A percentile compares a stretch with the other conserved stretches of the same genome.
Conservation (phyloP, 306 rosid genomes). For the Lablab purpureus region DNA sequence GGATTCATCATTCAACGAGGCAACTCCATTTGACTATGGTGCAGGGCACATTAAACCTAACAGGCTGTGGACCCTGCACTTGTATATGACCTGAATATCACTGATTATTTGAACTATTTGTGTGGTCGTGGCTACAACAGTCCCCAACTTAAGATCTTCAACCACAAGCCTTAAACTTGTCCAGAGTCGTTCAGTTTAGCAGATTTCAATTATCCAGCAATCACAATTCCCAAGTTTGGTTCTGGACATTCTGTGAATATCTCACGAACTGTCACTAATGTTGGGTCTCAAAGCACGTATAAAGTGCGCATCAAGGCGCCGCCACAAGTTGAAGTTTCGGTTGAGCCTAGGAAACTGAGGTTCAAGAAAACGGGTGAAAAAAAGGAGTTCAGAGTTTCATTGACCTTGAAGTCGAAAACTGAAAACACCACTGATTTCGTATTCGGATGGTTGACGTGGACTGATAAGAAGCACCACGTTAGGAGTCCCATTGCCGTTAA, state of each 20-base stretch:
- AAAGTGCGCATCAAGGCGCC: slow-evolving; percentile 47
- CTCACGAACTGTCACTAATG: slow-evolving; percentile 63
- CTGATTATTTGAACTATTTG: slow-evolving; percentile 65
- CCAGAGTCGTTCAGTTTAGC: slow-evolving; percentile 44
- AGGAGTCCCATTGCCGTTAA: slow-evolving; percentile 54
- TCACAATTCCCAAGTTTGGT: slow-evolving; percentile 38
- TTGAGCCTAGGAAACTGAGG: slow-evolving; percentile 48
- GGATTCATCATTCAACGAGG: slow-evolving; percentile 20
- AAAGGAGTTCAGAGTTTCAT: slow-evolving; percentile 49
- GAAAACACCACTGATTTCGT: neutral
- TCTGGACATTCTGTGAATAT: slow-evolving; percentile 14
- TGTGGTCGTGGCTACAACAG: slow-evolving; percentile 63
- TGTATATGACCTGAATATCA: slow-evolving; percentile 53
- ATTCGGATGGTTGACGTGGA: slow-evolving; percentile 59
- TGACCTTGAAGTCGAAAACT: neutral
- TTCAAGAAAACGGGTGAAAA: slow-evolving; percentile 59
- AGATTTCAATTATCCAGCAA: slow-evolving; percentile 76
- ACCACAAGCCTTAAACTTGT: slow-evolving; percentile 44
- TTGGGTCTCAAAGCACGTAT: slow-evolving; percentile 58
- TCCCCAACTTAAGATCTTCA: slow-evolving; percentile 38
- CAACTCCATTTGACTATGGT: slow-evolving; percentile 67
- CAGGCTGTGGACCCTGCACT: slow-evolving; percentile 69
- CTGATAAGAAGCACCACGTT: slow-evolving; percentile 50
- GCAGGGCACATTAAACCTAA: slow-evolving; percentile 68
- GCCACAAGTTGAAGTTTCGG: slow-evolving; percentile 38